Evolutionary conservation across 2,329 filamentous ascomycete species (phyloP).

Genomic region (Colletotrichum echinochloae): DNA sequence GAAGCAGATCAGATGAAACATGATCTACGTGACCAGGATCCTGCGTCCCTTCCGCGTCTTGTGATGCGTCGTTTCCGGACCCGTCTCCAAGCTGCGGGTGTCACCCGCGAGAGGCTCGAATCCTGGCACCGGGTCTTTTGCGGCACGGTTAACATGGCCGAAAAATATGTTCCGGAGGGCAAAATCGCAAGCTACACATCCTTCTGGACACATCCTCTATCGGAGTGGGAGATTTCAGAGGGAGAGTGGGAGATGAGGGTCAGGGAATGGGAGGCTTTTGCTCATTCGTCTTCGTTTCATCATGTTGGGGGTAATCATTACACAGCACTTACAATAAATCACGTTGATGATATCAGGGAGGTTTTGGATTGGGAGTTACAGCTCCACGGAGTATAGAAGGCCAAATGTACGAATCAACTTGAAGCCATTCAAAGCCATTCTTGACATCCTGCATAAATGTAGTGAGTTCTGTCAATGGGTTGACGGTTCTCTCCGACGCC

Average conservation of each 20-base stretch:
- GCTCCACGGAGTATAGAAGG: not conserved
- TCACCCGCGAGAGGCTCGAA: constrained; percentile 11
- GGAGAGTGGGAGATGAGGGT: not conserved
- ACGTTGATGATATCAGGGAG: not conserved
- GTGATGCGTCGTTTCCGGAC: constrained; percentile 20
- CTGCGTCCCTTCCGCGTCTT: not conserved
- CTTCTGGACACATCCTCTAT: constrained; percentile 5
- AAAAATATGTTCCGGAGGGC: constrained; percentile 5
- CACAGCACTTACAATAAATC: constrained; percentile 9
- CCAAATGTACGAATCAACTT: too few relatives aligned
- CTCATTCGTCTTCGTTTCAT: not conserved
- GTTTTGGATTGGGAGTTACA: not conserved
- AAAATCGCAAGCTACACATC: constrained; percentile 14
- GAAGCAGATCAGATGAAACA: not conserved
- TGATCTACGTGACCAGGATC: not conserved
- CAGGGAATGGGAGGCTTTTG: not conserved
- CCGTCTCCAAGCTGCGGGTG: constrained; percentile 14
- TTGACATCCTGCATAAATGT: too few relatives aligned
- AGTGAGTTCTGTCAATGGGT: too few relatives aligned
- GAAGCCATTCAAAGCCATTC: too few relatives aligned
- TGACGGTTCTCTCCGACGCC: too few relatives aligned
- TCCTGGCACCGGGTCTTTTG: constrained; percentile 14
- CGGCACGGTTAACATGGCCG: constrained; percentile 6
- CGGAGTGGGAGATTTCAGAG: constrained; percentile 1
- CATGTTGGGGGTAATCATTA: constrained; percentile 9